Conservation (phyloP, 805 yeast genomes). For the Schwanniomyces sp. region DNA sequence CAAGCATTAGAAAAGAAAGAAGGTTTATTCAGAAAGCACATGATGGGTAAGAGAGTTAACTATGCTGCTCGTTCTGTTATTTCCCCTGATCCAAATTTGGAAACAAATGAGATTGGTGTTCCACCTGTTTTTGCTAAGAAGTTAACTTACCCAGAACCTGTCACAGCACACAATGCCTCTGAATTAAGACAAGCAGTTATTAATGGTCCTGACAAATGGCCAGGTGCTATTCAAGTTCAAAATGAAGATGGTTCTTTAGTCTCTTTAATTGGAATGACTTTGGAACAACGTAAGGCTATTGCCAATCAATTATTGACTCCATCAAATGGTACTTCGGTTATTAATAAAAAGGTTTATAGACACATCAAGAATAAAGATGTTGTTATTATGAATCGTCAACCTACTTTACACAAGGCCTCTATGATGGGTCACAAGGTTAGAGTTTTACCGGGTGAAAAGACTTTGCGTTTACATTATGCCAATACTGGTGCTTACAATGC, state of each 20-base stretch:
- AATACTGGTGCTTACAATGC: constrained; percentile 99
- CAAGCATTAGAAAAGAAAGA: constrained; percentile 98
- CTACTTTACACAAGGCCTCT: constrained; percentile 97
- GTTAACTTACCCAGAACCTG: constrained; percentile 97
- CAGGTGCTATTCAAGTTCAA: constrained; percentile 96
- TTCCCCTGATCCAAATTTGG: constrained; percentile 97
- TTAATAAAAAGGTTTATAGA: constrained; percentile 90
- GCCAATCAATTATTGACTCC: constrained; percentile 96
- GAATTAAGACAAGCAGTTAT: constrained; percentile 92
- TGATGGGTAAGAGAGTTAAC: constrained; percentile 99
- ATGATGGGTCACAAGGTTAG: constrained; percentile 99
- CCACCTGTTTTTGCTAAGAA: constrained; percentile 98
- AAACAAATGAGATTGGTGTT: constrained; percentile 97
- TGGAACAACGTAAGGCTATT: constrained; percentile 90
- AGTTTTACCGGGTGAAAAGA: constrained; percentile 96
- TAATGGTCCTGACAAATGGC: constrained; percentile 98
- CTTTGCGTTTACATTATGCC: constrained; percentile 94
- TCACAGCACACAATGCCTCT: constrained; percentile 85
- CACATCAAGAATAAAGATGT: constrained; percentile 95
- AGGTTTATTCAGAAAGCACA: constrained; percentile 96
- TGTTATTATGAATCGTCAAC: constrained; percentile 98
- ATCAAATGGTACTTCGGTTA: constrained; percentile 55
- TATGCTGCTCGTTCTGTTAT: constrained; percentile 99
- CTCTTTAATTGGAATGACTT: constrained; percentile 82
- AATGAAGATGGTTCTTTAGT: constrained; percentile 89